Base-by-base conservation (phyloP, 2,329 filamentous ascomycete species). In the Pseudogymnoascus sp. region DNA sequence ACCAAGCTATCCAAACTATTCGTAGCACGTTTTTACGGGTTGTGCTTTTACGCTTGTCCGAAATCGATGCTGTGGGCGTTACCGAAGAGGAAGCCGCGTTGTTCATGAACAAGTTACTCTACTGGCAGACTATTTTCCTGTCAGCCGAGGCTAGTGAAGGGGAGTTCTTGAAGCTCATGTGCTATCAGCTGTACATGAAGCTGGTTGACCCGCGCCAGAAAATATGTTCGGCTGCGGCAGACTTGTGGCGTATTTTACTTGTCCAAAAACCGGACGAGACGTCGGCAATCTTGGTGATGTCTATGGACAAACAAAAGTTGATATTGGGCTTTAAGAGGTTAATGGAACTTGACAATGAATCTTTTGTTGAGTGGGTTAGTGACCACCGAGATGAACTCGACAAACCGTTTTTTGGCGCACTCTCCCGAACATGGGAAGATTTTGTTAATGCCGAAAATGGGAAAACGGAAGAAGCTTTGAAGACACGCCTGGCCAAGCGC, bases 121-220 rank as follows among this genome's bases (percentile, higher is more conserved):
- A 97, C 74, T 99, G 95, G 95, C 95, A 97, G 73, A 92, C 91
- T 19, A 90, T 96, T 16, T 86, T 99, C 14, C 79, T 99, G 14
- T 87, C 87, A 1, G 86, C 88, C 3, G 85, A 95, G 14, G 88
- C 90, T 2, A 81, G 84, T 6, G 91, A 96, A 50, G 85, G 90
- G n/a, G 87, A 91, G 8, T 90, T 90, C 71, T 83, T 97, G 70
- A 89, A 88, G 67, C 81, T 97, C 35, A 84, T 97, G 44, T 97
- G 92, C 80, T 97, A 96, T 71, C 86, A 97, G 65, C 84, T 99
- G 2, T 99, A 97, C 73, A 87, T 87, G 6, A 96, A 96, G 73
- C 80, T 97, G 37, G 86, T 95, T 6, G 91, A 91, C 62, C 78
- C 82, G 0, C 82, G 87, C 61, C 78, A 82, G 31, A 76, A 82